phyloP scores from a whole-genome alignment of 345 rosid genomes.

The Bruguiera gymnorhiza region DNA sequence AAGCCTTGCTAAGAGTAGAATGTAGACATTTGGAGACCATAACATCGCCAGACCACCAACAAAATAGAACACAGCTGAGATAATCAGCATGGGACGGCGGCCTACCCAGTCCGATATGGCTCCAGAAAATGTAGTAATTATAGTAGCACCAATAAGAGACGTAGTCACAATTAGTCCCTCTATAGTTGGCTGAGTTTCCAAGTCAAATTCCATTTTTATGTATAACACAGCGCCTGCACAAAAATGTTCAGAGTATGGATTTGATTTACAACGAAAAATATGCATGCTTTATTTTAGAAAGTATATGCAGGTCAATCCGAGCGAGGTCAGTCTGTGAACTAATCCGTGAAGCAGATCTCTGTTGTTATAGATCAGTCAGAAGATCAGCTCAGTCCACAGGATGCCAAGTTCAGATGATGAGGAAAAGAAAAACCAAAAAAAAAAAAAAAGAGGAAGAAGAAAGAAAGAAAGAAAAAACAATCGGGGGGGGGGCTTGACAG shows the following conservation, averaged over 20 bases:
- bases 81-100: conserved; percentile 82
- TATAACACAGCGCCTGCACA: conserved; percentile 84
- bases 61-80: conserved; percentile 70
- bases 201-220: conserved; percentile 75
- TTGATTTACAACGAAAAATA: not conserved
- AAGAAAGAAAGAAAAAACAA: too few species aligned
- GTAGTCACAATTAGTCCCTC: conserved; percentile 92
- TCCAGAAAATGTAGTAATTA: conserved; percentile 85
- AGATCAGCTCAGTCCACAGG: too few species aligned
- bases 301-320: not conserved
- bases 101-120: conserved; percentile 77
- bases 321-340: not conserved
- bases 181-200: conserved; percentile 64
- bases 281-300: not conserved
- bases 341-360: not conserved
- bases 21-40: conserved; percentile 91
- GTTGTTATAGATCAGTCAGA: not conserved
- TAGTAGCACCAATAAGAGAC: conserved; percentile 93
- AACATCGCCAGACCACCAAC: conserved; percentile 78
- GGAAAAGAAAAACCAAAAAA: not conserved
- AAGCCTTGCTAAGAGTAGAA: conserved; percentile 78
- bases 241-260: conserved; percentile 4
- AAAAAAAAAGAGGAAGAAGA: too few species aligned
- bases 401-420: too few species aligned
- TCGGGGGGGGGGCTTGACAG: not conserved